A percentile compares a stretch with the other conserved stretches of the same genome.
phyloP scores from a whole-genome alignment of 1,139 yeast species.

The Debaryomyces fabryi region DNA sequence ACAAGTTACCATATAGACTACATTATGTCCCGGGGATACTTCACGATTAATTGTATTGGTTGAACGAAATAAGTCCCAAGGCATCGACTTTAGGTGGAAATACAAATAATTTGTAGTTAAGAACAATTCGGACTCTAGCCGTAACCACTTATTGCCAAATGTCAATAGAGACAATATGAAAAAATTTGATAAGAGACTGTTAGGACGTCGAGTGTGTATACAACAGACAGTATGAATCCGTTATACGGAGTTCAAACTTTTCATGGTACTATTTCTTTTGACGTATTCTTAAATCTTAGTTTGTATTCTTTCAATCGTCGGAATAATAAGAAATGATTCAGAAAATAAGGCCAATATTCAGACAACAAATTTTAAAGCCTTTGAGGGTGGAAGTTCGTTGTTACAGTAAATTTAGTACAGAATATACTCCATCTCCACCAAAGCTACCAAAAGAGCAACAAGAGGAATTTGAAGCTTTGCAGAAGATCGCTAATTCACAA shows the following conservation, averaged over 20 bases:
- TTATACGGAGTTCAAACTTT: conserved; percentile 3
- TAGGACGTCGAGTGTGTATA: neutral
- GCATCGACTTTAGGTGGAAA: neutral
- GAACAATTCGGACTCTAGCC: neutral
- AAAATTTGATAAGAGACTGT: neutral
- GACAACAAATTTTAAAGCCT: neutral
- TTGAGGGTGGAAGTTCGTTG: conserved; percentile 4
- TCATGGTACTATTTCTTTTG: neutral
- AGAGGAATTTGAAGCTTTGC: conserved; percentile 87
- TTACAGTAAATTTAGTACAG: conserved; percentile 30
- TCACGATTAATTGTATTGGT: neutral
- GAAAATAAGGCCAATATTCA: neutral
- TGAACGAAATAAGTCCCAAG: neutral
- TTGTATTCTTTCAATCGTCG: neutral
- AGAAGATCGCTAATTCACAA: conserved; percentile 78
- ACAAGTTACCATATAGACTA: neutral
- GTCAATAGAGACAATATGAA: neutral
- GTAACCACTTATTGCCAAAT: neutral
- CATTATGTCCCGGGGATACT: neutral
- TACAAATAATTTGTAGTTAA: neutral
- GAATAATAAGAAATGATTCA: neutral
- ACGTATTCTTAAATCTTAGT: neutral
- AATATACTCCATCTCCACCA: conserved; percentile 73
- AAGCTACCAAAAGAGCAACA: conserved; percentile 83
- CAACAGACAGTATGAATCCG: conserved; percentile 2